Base-by-base conservation (phyloP, 2,329 filamentous ascomycete genomes). In the Coniochaeta sp. region DNA sequence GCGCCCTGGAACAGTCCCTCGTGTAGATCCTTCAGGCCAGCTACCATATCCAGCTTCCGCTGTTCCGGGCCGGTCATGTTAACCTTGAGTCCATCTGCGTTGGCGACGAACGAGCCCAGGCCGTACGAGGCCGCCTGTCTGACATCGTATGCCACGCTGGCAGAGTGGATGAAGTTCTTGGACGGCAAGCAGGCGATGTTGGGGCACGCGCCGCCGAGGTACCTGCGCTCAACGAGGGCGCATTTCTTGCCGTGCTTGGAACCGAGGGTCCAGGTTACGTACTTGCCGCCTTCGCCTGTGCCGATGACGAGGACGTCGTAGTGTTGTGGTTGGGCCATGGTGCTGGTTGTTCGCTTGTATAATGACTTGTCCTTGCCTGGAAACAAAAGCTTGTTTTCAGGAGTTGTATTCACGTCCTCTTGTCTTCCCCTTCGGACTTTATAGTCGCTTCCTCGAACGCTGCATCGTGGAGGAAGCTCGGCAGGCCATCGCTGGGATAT, bases 181-280 rank as follows among this genome's bases (percentile, higher is more conserved):
- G 78, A 80, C 0, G 77, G 77, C 12, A 77, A 79, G 57, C 78
- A 81, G 4, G 78, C 77, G 54, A 76, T 75, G 52, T 80, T 79
- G 51, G 79, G 64, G 55, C 77, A 80, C 52, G 72, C 76, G 9
- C 77, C 78, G 13, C 74, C 77, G 3, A 81, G 65, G 50, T 76
- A 68, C 0, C 65, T 54, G 16, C 69, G 63, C 57, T 80, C 77
- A 49, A 79, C 63, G 22, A 80, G 62, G 7, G 70, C 70, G 0
- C 72, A 74, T 49, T 69, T 71, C 13, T 68, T 65, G 28, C 70
- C 70, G 4, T 72, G 67, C 24, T 70, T 65, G 13, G 72, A 35
- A 6, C 32, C 70, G 32, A 79, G 72, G 3, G 73, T 70, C 48
- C 66, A 63, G 48, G 76, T 74, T 2, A 79, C 65, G 1, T 76